phyloP scores from a whole-genome alignment of 257 asterid genomes.

The Solanum okadae region DNA sequence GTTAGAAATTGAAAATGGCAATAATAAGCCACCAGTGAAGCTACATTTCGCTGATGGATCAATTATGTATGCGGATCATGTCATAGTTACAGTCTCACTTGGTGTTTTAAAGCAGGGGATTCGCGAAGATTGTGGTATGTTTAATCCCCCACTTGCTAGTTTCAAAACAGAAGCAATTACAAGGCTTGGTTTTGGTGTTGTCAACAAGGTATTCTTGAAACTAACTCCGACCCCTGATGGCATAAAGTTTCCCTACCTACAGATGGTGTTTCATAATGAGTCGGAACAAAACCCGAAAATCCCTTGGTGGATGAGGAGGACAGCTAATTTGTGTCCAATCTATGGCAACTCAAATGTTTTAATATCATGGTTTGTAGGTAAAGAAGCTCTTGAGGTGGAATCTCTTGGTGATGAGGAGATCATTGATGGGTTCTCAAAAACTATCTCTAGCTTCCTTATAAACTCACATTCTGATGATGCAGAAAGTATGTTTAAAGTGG shows the following conservation, averaged over 20 bases:
- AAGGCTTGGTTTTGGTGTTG: slow-evolving; percentile 75
- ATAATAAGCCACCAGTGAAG: slow-evolving; percentile 34
- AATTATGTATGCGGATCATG: slow-evolving; percentile 54
- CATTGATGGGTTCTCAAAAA: slow-evolving; percentile 42
- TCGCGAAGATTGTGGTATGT: slow-evolving; percentile 25
- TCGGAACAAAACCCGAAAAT: slow-evolving; percentile 29
- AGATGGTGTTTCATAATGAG: slow-evolving; percentile 54
- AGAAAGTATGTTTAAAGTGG: slow-evolving; percentile 21
- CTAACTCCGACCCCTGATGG: slow-evolving; percentile 1
- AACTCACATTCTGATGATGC: neutral
- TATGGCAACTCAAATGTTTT: slow-evolving; percentile 44
- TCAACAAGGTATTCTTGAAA: slow-evolving; percentile 69
- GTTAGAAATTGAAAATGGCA: slow-evolving; percentile 3
- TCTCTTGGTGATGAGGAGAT: slow-evolving; percentile 51
- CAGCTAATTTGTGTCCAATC: slow-evolving; percentile 56
- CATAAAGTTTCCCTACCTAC: slow-evolving; percentile 43
- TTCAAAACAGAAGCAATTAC: slow-evolving; percentile 55
- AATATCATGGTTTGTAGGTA: slow-evolving; percentile 75
- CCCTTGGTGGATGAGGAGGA: slow-evolving; percentile 56
- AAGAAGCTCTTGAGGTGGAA: slow-evolving; percentile 69
- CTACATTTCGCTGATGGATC: slow-evolving; percentile 68
- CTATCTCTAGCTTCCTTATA: slow-evolving; percentile 36
- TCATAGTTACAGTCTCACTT: slow-evolving; percentile 69
- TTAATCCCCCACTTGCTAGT: slow-evolving; percentile 53
- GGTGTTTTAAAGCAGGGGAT: slow-evolving; percentile 68